phyloP scores from a whole-genome alignment of 2,329 filamentous ascomycete species.

The Myriosclerotinia scirpicola region DNA sequence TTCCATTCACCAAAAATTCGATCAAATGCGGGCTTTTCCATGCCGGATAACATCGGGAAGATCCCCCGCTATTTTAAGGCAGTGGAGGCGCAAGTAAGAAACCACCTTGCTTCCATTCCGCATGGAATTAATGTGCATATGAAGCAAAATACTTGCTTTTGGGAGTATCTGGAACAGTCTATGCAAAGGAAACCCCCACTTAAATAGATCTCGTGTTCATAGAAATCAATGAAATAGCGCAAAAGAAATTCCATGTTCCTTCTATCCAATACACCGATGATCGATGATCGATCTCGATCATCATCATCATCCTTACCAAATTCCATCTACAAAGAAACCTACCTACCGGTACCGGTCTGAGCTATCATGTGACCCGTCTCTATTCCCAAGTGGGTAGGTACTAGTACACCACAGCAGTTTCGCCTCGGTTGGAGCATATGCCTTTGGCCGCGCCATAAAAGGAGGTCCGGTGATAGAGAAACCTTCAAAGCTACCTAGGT shows the following conservation, averaged over 20 bases:
- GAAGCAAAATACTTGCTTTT: not conserved
- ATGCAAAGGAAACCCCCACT: not conserved
- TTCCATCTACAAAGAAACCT: not conserved
- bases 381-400: not conserved
- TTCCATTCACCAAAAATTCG: not conserved
- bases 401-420: not conserved
- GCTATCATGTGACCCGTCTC: not conserved
- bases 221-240: not conserved
- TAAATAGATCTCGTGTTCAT: not conserved
- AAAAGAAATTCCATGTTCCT: not conserved
- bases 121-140: no score
- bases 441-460: not conserved
- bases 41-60: not conserved
- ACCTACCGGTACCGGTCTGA: no score
- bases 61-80: not conserved
- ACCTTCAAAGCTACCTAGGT: not conserved
- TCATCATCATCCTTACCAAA: not conserved
- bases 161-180: not conserved
- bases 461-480: not conserved
- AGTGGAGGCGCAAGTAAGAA: not conserved
- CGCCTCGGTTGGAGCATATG: not conserved
- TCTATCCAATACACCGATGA: no score
- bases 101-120: no score
- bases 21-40: not conserved
- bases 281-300: conserved; percentile 3